phyloP scores from a whole-genome alignment of 1,284 basidiomycete genomes.

The Rhizopogon parksii region DNA sequence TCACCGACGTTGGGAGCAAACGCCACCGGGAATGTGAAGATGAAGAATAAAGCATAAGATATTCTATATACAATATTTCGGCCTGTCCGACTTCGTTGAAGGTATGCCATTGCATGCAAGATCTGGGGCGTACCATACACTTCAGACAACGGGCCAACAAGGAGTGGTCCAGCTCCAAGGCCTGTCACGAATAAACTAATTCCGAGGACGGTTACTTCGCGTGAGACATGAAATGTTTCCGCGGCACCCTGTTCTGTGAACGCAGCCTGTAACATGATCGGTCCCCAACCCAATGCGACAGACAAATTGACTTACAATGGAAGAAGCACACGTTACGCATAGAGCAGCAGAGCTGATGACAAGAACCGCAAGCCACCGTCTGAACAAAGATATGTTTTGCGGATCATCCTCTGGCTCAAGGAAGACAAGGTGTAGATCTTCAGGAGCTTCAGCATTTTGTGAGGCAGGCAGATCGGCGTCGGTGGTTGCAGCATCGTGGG shows the following conservation, averaged over 20 bases:
- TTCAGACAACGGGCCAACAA: conserved; percentile 45
- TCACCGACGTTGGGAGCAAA: conserved; percentile 56
- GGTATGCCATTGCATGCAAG: conserved; percentile 19
- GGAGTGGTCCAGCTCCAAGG: conserved; percentile 39
- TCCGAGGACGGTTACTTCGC: conserved; percentile 61
- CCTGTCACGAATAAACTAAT: conserved; percentile 69
- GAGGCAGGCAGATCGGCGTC: not conserved
- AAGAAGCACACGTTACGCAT: conserved; percentile 67
- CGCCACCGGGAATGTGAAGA: conserved; percentile 59
- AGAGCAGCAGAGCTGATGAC: conserved; percentile 48
- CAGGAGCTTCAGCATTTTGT: conserved; percentile 6
- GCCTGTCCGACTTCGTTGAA: conserved; percentile 48
- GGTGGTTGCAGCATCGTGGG: conserved; percentile 7
- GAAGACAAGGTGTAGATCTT: conserved; percentile 23
- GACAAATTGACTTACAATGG: conserved; percentile 42
- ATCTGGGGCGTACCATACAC: conserved; percentile 32
- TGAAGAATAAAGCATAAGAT: conserved; percentile 44
- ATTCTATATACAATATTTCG: conserved; percentile 45
- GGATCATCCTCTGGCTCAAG: conserved; percentile 49
- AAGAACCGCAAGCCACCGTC: conserved; percentile 54
- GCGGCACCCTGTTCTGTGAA: conserved; percentile 61
- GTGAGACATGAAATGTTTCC: conserved; percentile 51
- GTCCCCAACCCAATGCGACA: not conserved
- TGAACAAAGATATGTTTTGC: conserved; percentile 36
- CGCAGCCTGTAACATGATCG: conserved; percentile 39